Conservation (phyloP, 108 stramenopile species). For the Epithemia pelagica region DNA sequence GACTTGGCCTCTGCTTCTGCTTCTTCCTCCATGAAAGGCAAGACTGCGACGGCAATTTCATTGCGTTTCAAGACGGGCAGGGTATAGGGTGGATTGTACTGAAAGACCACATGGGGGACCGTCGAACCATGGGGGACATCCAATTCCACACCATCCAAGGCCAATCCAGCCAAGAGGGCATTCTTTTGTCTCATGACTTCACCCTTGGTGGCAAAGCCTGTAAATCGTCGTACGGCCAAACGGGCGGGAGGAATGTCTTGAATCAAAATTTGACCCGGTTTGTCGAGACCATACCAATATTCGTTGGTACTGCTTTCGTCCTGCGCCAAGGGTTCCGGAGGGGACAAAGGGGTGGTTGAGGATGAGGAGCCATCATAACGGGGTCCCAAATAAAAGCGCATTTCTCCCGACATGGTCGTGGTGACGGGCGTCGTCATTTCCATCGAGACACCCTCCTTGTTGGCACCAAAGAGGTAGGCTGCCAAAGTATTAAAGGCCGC, state of each 20-base stretch:
- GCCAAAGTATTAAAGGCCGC: constrained; percentile 85
- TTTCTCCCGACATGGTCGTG: constrained; percentile 73
- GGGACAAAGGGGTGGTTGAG: constrained; percentile 30
- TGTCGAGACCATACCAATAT: constrained; percentile 10
- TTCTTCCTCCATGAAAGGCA: background rate
- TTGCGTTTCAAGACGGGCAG: constrained; percentile 85
- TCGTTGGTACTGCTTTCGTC: constrained; percentile 1
- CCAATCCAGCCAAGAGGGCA: constrained; percentile 59
- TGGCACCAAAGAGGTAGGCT: constrained; percentile 89
- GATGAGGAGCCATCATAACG: constrained; percentile 9
- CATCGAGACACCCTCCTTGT: constrained; percentile 68
- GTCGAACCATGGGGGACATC: constrained; percentile 71
- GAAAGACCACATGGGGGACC: constrained; percentile 75
- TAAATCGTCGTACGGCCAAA: constrained; percentile 69
- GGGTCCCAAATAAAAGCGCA: constrained; percentile 71
- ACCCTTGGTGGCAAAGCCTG: constrained; percentile 88
- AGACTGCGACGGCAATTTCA: constrained; percentile 63
- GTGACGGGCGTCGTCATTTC: constrained; percentile 94
- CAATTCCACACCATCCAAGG: constrained; percentile 61
- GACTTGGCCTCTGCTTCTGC: too few relatives aligned
- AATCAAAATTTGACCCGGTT: constrained; percentile 50
- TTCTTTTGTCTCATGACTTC: constrained; percentile 86
- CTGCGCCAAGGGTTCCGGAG: constrained; percentile 31
- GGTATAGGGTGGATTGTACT: constrained; percentile 95
- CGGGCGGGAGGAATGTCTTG: constrained; percentile 62